phyloP scores from a whole-genome alignment of 2,329 filamentous ascomycete species.

The Eutypella sp. region DNA sequence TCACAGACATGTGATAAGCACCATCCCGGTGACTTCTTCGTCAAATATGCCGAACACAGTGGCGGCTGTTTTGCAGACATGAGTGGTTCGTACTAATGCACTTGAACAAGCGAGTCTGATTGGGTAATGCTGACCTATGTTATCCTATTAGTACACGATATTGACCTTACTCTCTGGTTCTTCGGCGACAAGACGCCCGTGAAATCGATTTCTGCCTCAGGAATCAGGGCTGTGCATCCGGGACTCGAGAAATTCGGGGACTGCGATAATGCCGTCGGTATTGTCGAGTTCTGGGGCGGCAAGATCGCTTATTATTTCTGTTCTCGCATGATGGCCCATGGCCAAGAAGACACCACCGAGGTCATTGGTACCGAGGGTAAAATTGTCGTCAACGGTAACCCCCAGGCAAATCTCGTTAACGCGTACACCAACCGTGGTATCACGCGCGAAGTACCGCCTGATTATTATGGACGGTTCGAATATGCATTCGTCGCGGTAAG shows the following conservation, averaged over 20 bases:
- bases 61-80: conserved; percentile 65
- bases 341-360: conserved; percentile 63
- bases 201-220: conserved; percentile 51
- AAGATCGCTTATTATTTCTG: conserved; percentile 61
- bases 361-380: conserved; percentile 64
- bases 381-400: conserved; percentile 55
- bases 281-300: conserved; percentile 61
- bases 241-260: conserved; percentile 53
- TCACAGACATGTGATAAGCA: conserved; percentile 64
- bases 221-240: conserved; percentile 55
- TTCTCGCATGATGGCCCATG: conserved; percentile 62
- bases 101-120: neutral
- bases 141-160: conserved; percentile 52
- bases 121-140: conserved; percentile 6
- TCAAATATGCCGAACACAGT: conserved; percentile 59
- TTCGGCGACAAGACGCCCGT: conserved; percentile 50
- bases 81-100: neutral
- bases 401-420: conserved; percentile 49
- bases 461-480: conserved; percentile 60
- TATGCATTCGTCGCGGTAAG: conserved; percentile 53
- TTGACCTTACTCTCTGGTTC: conserved; percentile 61
- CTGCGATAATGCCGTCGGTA: conserved; percentile 57
- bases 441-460: conserved; percentile 52
- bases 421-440: conserved; percentile 50
- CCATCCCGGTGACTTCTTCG: conserved; percentile 62